These are phyloP conservation scores for Tolypocladium inflatum DNA, from an alignment of 2,329 filamentous ascomycete species.

Conservation along the genomic window DNA sequence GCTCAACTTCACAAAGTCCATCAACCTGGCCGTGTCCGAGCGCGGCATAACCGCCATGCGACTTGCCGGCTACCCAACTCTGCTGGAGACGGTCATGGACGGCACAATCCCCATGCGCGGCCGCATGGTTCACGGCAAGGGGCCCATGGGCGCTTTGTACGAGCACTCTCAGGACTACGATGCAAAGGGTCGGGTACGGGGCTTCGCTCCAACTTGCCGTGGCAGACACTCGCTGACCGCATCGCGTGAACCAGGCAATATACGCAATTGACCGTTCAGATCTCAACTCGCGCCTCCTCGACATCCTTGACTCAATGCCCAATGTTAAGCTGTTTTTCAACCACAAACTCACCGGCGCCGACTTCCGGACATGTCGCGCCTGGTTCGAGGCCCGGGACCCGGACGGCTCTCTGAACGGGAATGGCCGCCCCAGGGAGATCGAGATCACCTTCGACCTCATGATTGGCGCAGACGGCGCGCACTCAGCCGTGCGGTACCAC, in stretches of 20 bases:
- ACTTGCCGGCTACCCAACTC: slow-evolving; percentile 52
- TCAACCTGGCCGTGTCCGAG: slow-evolving; percentile 91
- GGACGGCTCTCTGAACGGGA: slow-evolving; percentile 21
- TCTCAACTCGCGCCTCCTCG: slow-evolving; percentile 75
- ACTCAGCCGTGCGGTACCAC: slow-evolving; percentile 84
- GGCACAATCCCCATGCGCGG: slow-evolving; percentile 89
- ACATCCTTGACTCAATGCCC: slow-evolving; percentile 71
- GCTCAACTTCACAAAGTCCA: slow-evolving; percentile 96
- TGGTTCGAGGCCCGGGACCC: slow-evolving; percentile 66
- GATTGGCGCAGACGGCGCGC: slow-evolving; percentile 90
- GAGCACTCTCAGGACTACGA: slow-evolving; percentile 89
- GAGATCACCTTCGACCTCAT: slow-evolving; percentile 85
- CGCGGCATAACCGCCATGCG: slow-evolving; percentile 84
- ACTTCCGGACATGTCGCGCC: slow-evolving; percentile 68
- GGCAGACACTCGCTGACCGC: not conserved
- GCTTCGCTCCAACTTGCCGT: slow-evolving; percentile 1
- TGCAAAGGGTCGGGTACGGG: slow-evolving; percentile 66
- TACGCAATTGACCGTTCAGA: slow-evolving; percentile 76
- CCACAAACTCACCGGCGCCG: slow-evolving; percentile 84
- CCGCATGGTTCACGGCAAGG: slow-evolving; percentile 84
- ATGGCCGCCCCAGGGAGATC: slow-evolving; percentile 55
- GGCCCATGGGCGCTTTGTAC: slow-evolving; percentile 55
- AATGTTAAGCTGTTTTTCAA: slow-evolving; percentile 92
- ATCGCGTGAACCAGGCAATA: slow-evolving; percentile 49
- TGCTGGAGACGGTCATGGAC: slow-evolving; percentile 65